These are phyloP conservation scores for Solanum pinnatisectum DNA, from an alignment of 257 asterid species.

Conservation along the genomic window DNA sequence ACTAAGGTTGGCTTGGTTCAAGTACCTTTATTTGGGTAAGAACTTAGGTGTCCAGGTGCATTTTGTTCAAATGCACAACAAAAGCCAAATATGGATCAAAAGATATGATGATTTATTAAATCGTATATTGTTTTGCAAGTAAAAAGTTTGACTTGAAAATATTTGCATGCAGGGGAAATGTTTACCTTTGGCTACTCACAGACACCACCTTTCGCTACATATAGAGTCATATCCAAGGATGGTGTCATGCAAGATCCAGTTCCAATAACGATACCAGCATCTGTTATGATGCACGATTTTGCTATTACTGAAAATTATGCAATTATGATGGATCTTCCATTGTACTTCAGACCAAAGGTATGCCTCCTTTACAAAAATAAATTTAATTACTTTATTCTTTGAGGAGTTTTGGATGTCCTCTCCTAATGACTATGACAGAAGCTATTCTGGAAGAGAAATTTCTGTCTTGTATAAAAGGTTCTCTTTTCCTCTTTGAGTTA, in stretches of 20 bases:
- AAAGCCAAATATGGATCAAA: background rate
- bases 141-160: constrained; percentile 2
- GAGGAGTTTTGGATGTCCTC: background rate
- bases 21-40: background rate
- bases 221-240: constrained; percentile 84
- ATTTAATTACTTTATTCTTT: background rate
- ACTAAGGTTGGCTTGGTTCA: background rate
- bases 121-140: background rate
- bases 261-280: constrained; percentile 71
- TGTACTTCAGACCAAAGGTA: constrained; percentile 82
- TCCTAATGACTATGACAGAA: background rate
- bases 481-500: background rate
- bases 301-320: constrained; percentile 98
- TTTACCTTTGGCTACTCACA: constrained; percentile 90
- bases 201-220: constrained; percentile 65
- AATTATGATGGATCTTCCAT: constrained; percentile 85
- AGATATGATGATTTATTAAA: background rate
- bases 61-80: background rate
- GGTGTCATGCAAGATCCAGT: constrained; percentile 94
- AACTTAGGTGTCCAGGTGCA: background rate
- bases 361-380: background rate
- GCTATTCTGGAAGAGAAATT: background rate
- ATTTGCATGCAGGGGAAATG: constrained; percentile 72
- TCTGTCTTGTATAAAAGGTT: background rate
- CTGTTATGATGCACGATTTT: constrained; percentile 97